Percentiles rank a stretch among this genome's conserved stretches.
Evolutionary conservation across 345 rosid genomes (phyloP).

Genomic region (Lenwebbia sp.): DNA sequence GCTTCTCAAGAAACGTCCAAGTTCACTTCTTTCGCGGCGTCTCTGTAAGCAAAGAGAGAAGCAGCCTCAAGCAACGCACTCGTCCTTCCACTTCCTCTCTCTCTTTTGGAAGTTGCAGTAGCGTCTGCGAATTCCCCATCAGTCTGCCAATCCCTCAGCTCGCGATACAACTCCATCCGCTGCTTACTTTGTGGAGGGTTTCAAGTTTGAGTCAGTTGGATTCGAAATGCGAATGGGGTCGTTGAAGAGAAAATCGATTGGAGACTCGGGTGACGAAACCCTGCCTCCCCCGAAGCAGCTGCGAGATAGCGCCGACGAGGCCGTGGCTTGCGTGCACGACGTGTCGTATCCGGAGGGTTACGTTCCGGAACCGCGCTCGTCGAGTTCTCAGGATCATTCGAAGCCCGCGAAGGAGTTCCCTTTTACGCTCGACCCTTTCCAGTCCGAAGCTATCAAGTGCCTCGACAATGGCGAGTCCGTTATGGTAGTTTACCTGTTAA

Average conservation of each 20-base stretch:
- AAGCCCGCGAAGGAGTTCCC: conserved; percentile 88
- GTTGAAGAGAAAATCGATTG: conserved; percentile 48
- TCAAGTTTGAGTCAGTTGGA: background rate
- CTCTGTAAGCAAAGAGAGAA: background rate
- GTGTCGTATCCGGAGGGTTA: conserved; percentile 75
- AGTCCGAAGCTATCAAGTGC: conserved; percentile 89
- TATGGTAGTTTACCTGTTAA: conserved; percentile 36
- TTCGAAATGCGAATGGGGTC: conserved; percentile 28
- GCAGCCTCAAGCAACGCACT: background rate
- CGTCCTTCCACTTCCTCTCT: background rate
- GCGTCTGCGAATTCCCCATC: no score
- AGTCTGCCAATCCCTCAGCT: no score
- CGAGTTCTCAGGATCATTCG: conserved; percentile 6
- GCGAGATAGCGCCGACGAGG: conserved; percentile 29
- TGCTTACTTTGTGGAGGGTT: background rate
- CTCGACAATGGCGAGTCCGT: conserved; percentile 84
- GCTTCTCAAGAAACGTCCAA: background rate
- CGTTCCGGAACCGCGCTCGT: conserved; percentile 17
- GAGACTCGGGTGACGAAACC: conserved; percentile 19
- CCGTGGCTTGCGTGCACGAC: conserved; percentile 62
- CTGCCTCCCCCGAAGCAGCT: conserved; percentile 33
- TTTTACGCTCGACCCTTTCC: conserved; percentile 88
- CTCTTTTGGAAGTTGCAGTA: no score
- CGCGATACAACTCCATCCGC: background rate
- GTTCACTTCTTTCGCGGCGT: background rate